Evolutionary conservation across 352 stramenopile genomes (phyloP).

Genomic region (Phytophthora kernoviae): DNA sequence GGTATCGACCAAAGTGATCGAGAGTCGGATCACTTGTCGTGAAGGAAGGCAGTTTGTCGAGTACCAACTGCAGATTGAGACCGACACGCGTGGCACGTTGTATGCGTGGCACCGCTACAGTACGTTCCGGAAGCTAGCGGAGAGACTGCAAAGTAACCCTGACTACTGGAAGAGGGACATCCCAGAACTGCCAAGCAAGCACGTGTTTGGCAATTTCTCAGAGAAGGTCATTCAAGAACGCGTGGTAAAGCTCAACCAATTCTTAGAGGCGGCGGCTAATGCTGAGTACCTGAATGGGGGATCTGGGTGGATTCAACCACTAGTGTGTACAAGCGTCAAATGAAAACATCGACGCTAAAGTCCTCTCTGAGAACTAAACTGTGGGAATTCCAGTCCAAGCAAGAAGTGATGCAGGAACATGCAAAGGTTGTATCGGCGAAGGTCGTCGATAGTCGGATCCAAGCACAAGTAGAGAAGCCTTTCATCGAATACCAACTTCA

Average conservation of each 20-base stretch:
- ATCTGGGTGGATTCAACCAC: conserved; percentile 44
- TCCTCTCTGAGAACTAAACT: conserved; percentile 13
- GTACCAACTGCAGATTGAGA: conserved; percentile 65
- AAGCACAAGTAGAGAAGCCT: conserved; percentile 3
- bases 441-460: conserved; percentile 15
- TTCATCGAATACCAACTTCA: conserved; percentile 20
- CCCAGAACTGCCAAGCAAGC: conserved; percentile 59
- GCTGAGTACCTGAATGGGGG: conserved; percentile 57
- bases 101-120: conserved; percentile 66
- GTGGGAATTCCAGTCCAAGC: conserved; percentile 8
- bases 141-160: conserved; percentile 55
- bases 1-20: conserved; percentile 48
- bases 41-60: conserved; percentile 60
- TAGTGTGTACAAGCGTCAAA: conserved; percentile 58
- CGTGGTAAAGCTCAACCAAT: conserved; percentile 60
- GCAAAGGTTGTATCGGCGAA: conserved; percentile 12
- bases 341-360: conserved; percentile 12
- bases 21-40: conserved; percentile 53
- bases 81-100: conserved; percentile 52
- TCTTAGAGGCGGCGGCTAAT: conserved; percentile 57
- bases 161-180: conserved; percentile 54
- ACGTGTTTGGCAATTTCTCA: conserved; percentile 61
- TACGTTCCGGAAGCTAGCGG: conserved; percentile 62
- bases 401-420: conserved; percentile 3
- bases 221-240: conserved; percentile 66